Evolutionary conservation across 768 basidiomycete genomes (phyloP).

Genomic region (Suillus paluster): DNA sequence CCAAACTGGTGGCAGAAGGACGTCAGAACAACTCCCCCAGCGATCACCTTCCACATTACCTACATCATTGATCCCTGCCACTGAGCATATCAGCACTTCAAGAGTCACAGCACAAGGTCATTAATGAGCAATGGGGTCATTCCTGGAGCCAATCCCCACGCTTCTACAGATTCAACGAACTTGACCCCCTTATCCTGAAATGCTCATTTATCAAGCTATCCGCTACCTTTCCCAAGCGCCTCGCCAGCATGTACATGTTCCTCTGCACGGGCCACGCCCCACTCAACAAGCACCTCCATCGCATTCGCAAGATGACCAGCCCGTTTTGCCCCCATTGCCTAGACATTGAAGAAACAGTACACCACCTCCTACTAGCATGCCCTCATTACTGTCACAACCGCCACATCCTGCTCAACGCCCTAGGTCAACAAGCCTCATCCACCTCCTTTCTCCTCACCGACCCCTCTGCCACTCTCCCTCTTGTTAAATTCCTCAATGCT

Average conservation of each 20-base stretch:
- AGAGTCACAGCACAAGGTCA: background rate
- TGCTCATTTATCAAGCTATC: constrained; percentile 1
- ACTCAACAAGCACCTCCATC: background rate
- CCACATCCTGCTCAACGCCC: background rate
- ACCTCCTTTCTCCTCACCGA: constrained; percentile 7
- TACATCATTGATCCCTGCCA: background rate
- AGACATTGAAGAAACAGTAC: constrained; percentile 26
- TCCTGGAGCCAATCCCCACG: constrained; percentile 4
- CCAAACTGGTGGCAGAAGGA: background rate
- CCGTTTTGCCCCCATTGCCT: constrained; percentile 21
- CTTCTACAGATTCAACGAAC: background rate
- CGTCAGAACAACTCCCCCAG: background rate
- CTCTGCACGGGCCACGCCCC: background rate
- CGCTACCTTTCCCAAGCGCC: background rate
- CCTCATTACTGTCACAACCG: constrained; percentile 9
- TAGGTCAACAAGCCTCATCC: constrained; percentile 1
- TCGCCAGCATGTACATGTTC: background rate
- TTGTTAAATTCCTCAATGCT: constrained; percentile 9
- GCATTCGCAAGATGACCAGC: background rate
- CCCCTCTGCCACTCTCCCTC: background rate
- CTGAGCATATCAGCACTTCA: background rate
- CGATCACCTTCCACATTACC: background rate
- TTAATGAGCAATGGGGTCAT: background rate
- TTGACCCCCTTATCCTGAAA: background rate
- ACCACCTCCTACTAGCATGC: constrained; percentile 36